Base-by-base conservation (phyloP, 352 stramenopile genomes). In the Globisporangium echinulatum region DNA sequence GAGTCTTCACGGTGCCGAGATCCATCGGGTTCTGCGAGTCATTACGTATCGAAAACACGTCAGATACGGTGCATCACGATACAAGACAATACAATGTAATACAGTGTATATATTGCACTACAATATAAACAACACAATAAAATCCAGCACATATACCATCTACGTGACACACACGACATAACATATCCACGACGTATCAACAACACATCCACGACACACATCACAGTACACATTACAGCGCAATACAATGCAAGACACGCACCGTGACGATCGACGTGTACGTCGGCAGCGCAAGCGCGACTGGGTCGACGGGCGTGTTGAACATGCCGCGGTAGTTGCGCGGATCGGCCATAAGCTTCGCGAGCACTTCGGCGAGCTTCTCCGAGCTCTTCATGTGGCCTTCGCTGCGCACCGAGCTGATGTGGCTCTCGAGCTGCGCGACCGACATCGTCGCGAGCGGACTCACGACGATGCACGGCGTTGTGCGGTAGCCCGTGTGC, bases 1-100 rank as follows among this genome's bases (percentile, higher is more conserved):
- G 88, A 10, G 73, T 66, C 36, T 86, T 89, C 19, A 98, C 72
- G 0, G 92, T 98, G 4, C 83, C 82, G 4, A 98, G 65, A 65
- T 98, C 94, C 89, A 98, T 97, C 5, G 91, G 90, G 48, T 81
- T 68, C 74, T 85, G 51, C 10, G 13, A 15, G 6, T 9, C 8
- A 17, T 54, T 54, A 54, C 39, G 54, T 51, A 36, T 25, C 19
- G 19, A 25, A 1, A 25, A 25, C 19, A 25, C 19, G 19, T 25
- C 19, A 25, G 19, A 25, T 25, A 25, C 19, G 19, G 19, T 25
- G 19, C 19, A 25, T 25, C 19, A 25, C 19, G 19, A 25, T 25
- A 25, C 19, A 25, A 25, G 19, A 2, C 19, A 25, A 25, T 25
- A 25, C 19, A 25, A 25, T 25, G 19, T 2, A 25, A 25, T 25